phyloP scores from a whole-genome alignment of 1,139 yeast species.

The Taphrina flavorubra region DNA sequence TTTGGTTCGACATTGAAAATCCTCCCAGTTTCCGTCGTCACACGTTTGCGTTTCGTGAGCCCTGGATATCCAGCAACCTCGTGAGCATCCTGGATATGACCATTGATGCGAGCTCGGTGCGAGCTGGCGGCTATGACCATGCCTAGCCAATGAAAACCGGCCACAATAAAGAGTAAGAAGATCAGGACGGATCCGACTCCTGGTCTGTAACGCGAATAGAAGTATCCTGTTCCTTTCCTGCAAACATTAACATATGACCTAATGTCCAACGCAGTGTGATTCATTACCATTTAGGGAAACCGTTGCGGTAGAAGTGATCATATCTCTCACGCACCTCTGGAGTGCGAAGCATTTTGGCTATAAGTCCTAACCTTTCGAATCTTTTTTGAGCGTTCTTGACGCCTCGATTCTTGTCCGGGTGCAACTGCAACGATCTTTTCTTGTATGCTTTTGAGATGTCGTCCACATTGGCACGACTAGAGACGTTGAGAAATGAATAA shows the following conservation, averaged over 20 bases:
- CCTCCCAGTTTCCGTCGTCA: conserved; percentile 58
- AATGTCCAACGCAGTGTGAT: no score
- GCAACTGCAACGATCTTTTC: conserved; percentile 70
- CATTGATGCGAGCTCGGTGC: conserved; percentile 64
- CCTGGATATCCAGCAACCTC: conserved; percentile 49
- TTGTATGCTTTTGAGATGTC: conserved; percentile 78
- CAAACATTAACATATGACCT: not conserved
- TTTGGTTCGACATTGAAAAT: conserved; percentile 68
- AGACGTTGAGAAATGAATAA: conserved; percentile 67
- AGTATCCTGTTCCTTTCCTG: conserved; percentile 44
- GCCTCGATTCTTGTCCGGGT: conserved; percentile 76
- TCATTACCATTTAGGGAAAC: conserved; percentile 75
- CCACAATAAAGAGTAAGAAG: conserved; percentile 59
- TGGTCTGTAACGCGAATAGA: conserved; percentile 54
- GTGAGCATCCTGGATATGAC: conserved; percentile 61
- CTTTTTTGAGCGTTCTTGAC: conserved; percentile 57
- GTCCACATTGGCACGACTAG: conserved; percentile 60
- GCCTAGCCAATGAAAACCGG: conserved; percentile 65
- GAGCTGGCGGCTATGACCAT: conserved; percentile 64
- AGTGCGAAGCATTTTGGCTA: conserved; percentile 72
- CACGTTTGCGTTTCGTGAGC: conserved; percentile 53
- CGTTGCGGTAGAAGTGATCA: conserved; percentile 80
- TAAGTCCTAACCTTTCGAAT: conserved; percentile 75
- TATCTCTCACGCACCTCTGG: conserved; percentile 68
- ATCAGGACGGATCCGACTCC: conserved; percentile 62